Conservation (phyloP, 2,329 filamentous ascomycete genomes). For the Penicillium concentricum region DNA sequence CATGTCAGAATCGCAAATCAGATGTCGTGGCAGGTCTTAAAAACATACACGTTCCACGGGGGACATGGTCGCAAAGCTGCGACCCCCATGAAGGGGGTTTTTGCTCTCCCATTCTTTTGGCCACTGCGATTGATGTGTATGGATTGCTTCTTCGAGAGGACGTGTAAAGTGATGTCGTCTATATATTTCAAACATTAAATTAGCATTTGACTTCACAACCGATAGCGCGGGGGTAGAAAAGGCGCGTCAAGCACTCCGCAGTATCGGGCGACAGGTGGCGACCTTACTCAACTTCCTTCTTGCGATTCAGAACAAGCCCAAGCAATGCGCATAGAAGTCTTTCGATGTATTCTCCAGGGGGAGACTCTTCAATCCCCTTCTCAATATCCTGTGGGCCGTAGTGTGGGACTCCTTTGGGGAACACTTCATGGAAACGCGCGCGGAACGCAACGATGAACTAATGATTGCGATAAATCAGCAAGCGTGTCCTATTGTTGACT, state of each 20-base stretch:
- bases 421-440: conserved; percentile 84
- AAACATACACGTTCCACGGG: conserved; percentile 72
- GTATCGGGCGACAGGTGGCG: conserved; percentile 24
- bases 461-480: conserved; percentile 34
- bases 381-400: conserved; percentile 96
- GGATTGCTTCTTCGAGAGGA: conserved; percentile 89
- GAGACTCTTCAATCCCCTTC: conserved; percentile 71
- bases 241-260: conserved; percentile 12
- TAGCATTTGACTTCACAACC: conserved; percentile 29
- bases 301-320: conserved; percentile 86
- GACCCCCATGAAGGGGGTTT: conserved; percentile 78
- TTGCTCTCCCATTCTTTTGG: conserved; percentile 75
- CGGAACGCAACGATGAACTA: conserved; percentile 99
- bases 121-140: conserved; percentile 85
- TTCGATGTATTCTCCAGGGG: conserved; percentile 82
- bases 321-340: conserved; percentile 85
- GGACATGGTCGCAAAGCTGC: conserved; percentile 78
- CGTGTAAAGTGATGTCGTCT: conserved; percentile 91
- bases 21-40: conserved; percentile 1
- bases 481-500: conserved; percentile 30
- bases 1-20: conserved; percentile 4
- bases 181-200: conserved; percentile 20
- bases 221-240: conserved; percentile 1
- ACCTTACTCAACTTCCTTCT: conserved; percentile 96
- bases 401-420: conserved; percentile 81